Percentiles rank a stretch among this genome's conserved stretches.
Conservation (phyloP, 1,284 basidiomycete species). For the Inonotus obliquus region DNA sequence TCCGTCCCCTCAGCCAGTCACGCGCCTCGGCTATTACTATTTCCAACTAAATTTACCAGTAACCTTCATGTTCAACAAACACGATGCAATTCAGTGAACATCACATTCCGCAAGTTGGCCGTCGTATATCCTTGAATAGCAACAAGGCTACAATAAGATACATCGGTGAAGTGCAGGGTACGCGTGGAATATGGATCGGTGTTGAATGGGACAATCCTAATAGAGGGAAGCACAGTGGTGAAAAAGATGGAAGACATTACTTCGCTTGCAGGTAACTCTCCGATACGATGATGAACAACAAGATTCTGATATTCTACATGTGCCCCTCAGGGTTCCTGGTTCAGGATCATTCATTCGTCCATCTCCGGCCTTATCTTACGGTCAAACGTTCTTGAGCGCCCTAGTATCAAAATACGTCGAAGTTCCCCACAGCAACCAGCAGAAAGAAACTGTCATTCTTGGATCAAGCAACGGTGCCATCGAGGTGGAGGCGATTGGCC, state of each 20-base stretch:
- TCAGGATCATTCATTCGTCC: slow-evolving; percentile 76
- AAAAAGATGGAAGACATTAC: slow-evolving; percentile 73
- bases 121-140: slow-evolving; percentile 26
- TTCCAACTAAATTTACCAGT: background rate
- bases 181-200: slow-evolving; percentile 79
- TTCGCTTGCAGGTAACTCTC: slow-evolving; percentile 70
- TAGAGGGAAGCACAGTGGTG: slow-evolving; percentile 85
- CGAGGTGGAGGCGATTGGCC: slow-evolving; percentile 80
- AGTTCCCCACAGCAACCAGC: slow-evolving; percentile 41
- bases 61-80: background rate
- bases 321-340: slow-evolving; percentile 40
- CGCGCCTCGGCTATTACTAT: background rate
- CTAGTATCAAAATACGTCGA: slow-evolving; percentile 76
- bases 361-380: slow-evolving; percentile 50
- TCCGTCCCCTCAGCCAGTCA: background rate
- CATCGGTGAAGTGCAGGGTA: slow-evolving; percentile 60
- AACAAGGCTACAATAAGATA: slow-evolving; percentile 69
- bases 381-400: slow-evolving; percentile 72
- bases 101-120: slow-evolving; percentile 2
- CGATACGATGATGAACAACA: slow-evolving; percentile 6
- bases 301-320: slow-evolving; percentile 1
- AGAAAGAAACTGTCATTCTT: slow-evolving; percentile 60
- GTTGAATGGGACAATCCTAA: slow-evolving; percentile 90
- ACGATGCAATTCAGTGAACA: background rate
- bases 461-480: slow-evolving; percentile 83